phyloP scores from a whole-genome alignment of 176 grass and related monocot genomes.

The Poa pratensis region DNA sequence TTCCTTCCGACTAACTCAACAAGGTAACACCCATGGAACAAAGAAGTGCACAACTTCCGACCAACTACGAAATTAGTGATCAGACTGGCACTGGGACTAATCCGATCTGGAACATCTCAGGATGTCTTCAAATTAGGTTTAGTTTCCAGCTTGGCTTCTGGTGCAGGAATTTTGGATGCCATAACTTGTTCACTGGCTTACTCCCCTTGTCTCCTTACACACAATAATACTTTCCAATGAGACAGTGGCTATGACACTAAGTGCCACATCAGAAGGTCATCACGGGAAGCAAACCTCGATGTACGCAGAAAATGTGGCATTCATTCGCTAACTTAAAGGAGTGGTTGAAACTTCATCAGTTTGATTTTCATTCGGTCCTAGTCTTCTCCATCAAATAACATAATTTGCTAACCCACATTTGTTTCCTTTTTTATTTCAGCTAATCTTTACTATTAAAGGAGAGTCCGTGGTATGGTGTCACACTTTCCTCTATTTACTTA shows the following conservation, averaged over 20 bases:
- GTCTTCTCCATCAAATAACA: neutral
- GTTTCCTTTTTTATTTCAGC: neutral
- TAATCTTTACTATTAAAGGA: too few relatives aligned
- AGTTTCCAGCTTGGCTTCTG: neutral
- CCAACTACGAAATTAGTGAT: constrained; percentile 4
- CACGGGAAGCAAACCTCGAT: neutral
- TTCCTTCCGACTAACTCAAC: neutral
- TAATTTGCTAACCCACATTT: constrained; percentile 12
- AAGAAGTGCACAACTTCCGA: neutral
- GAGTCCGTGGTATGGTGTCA: too few relatives aligned
- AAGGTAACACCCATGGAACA: neutral
- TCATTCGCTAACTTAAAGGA: neutral
- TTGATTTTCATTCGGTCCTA: neutral
- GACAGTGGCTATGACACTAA: neutral
- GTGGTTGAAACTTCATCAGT: neutral
- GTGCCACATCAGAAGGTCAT: neutral
- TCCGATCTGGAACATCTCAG: neutral
- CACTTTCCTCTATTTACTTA: too few relatives aligned
- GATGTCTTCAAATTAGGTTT: neutral
- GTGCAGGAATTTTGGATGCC: neutral
- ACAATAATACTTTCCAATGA: neutral
- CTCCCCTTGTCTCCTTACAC: neutral
- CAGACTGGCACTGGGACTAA: neutral
- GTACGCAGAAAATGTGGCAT: neutral
- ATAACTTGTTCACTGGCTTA: neutral